These are phyloP conservation scores for Botrytis sinoallii DNA, from an alignment of 2,329 filamentous ascomycete species.

Conservation along the genomic window DNA sequence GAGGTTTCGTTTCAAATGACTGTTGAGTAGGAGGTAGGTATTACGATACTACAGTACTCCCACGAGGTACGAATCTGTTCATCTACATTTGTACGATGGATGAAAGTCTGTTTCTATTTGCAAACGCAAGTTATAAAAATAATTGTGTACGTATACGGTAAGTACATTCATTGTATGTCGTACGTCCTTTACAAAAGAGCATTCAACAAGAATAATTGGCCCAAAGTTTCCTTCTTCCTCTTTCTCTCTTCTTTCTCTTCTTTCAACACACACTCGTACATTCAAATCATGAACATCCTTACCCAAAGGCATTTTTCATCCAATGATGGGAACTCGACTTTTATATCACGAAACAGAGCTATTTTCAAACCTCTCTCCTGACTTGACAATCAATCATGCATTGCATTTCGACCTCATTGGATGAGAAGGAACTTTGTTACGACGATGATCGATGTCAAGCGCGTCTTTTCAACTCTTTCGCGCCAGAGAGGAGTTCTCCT, in stretches of 20 bases:
- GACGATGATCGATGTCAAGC: constrained; percentile 23
- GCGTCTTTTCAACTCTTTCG: constrained; percentile 17
- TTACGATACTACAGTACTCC: no score
- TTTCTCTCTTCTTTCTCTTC: background rate
- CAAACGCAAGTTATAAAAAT: background rate
- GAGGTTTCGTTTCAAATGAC: background rate
- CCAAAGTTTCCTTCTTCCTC: background rate
- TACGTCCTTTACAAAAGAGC: background rate
- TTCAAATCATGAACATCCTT: constrained; percentile 27
- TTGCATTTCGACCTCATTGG: background rate
- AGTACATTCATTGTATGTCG: background rate
- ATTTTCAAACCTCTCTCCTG: background rate
- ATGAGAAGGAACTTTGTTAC: background rate
- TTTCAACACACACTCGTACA: background rate
- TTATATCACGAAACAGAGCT: constrained; percentile 28
- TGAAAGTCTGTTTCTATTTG: background rate
- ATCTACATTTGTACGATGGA: no score
- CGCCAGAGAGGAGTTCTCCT: constrained; percentile 13
- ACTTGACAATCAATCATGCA: constrained; percentile 13
- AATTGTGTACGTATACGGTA: background rate
- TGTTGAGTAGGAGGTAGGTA: background rate
- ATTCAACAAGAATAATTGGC: background rate
- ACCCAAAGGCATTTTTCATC: constrained; percentile 24
- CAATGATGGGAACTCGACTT: constrained; percentile 26
- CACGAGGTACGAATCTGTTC: background rate